Evolutionary conservation across 345 rosid species (phyloP).

Genomic region (Gossypium mustelinum): DNA sequence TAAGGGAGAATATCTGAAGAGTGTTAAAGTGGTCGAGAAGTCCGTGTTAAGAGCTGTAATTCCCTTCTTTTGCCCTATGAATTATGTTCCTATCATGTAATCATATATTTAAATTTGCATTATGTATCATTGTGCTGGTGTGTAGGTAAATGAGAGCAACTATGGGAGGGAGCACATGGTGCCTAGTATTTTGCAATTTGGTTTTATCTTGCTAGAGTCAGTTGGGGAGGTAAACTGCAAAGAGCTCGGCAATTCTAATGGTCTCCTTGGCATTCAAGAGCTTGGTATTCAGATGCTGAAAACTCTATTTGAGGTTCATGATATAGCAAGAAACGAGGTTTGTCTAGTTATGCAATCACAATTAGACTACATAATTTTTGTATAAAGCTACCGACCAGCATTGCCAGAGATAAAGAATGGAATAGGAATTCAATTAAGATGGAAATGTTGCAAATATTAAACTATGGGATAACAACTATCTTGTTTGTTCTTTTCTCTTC

Average conservation of each 20-base stretch:
- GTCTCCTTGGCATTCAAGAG: slow-evolving; percentile 56
- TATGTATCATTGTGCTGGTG: slow-evolving; percentile 11
- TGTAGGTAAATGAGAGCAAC: slow-evolving; percentile 69
- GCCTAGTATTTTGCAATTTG: slow-evolving; percentile 67
- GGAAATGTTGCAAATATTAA: neutral
- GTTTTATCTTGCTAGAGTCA: slow-evolving; percentile 67
- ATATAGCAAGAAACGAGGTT: slow-evolving; percentile 87
- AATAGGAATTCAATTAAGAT: neutral
- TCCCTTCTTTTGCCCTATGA: slow-evolving; percentile 14
- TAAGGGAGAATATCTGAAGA: slow-evolving; percentile 48
- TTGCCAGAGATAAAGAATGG: neutral
- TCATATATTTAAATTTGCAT: slow-evolving; percentile 1
- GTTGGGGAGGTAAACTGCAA: slow-evolving; percentile 39
- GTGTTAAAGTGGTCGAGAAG: slow-evolving; percentile 51
- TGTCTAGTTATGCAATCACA: slow-evolving; percentile 9
- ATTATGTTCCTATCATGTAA: slow-evolving; percentile 8
- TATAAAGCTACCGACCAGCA: neutral
- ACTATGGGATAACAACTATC: neutral
- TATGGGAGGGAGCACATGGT: slow-evolving; percentile 75
- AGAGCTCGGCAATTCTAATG: slow-evolving; percentile 34
- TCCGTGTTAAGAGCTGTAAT: slow-evolving; percentile 70
- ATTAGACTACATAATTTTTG: neutral
- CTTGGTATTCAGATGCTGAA: slow-evolving; percentile 68
- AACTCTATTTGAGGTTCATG: slow-evolving; percentile 70
- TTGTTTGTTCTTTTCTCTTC: neutral